Conservation (phyloP, 2,329 filamentous ascomycete species). For the Epichloe sp. region DNA sequence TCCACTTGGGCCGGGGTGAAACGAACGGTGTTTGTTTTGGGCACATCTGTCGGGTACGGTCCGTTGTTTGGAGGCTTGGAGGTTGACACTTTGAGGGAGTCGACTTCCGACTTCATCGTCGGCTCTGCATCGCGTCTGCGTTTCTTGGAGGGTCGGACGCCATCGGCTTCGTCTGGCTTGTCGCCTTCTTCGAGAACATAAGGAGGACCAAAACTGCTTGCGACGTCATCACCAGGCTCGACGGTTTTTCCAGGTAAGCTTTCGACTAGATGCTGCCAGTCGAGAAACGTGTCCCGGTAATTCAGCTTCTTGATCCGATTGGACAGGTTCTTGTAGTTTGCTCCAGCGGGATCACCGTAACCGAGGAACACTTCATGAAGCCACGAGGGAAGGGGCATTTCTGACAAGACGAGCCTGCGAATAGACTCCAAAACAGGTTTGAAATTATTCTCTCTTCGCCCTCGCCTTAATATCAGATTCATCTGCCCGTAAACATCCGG, state of each 20-base stretch:
- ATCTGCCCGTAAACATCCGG: slow-evolving; percentile 70
- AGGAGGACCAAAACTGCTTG: slow-evolving; percentile 69
- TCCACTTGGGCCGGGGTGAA: slow-evolving; percentile 89
- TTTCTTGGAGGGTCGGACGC: slow-evolving; percentile 64
- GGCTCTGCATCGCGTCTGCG: slow-evolving; percentile 67
- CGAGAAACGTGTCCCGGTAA: slow-evolving; percentile 85
- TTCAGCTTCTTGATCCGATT: slow-evolving; percentile 71
- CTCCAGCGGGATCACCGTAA: slow-evolving; percentile 82
- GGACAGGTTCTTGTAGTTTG: slow-evolving; percentile 69
- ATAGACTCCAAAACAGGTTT: slow-evolving; percentile 87
- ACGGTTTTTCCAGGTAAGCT: slow-evolving; percentile 80
- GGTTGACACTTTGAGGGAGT: slow-evolving; percentile 70
- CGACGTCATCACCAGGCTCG: slow-evolving; percentile 60
- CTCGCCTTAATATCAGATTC: slow-evolving; percentile 74
- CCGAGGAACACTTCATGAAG: slow-evolving; percentile 95
- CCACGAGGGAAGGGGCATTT: slow-evolving; percentile 80
- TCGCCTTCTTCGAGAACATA: slow-evolving; percentile 65
- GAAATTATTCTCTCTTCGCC: slow-evolving; percentile 92
- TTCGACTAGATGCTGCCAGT: slow-evolving; percentile 89
- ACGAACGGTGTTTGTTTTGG: slow-evolving; percentile 68
- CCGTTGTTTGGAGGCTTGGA: slow-evolving; percentile 83
- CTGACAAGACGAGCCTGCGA: slow-evolving; percentile 69
- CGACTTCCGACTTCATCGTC: slow-evolving; percentile 44
- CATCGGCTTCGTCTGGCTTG: slow-evolving; percentile 35
- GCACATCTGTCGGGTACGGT: slow-evolving; percentile 75